Conservation (phyloP, 2,329 filamentous ascomycete genomes). For the Pseudogymnoascus sp. region DNA sequence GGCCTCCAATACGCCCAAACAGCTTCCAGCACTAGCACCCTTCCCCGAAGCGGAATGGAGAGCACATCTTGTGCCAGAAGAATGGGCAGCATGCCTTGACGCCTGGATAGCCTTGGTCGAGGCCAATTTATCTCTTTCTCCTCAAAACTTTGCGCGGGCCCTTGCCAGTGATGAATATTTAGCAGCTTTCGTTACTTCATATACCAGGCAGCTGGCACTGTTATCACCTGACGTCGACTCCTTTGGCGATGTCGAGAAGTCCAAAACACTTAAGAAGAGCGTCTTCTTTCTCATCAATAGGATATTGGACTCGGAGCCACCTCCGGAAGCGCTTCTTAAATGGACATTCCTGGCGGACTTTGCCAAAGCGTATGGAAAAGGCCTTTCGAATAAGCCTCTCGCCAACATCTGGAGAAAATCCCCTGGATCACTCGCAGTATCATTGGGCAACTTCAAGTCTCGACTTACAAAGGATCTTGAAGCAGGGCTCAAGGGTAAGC, state of each 20-base stretch:
- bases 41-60: constrained; percentile 66
- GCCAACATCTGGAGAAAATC: constrained; percentile 47
- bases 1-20: constrained; percentile 25
- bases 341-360: constrained; percentile 66
- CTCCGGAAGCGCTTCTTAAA: constrained; percentile 44
- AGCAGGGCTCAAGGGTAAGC: constrained; percentile 47
- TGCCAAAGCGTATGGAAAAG: constrained; percentile 55
- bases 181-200: constrained; percentile 57
- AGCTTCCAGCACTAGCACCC: constrained; percentile 66
- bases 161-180: constrained; percentile 53
- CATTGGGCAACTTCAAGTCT: constrained; percentile 53
- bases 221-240: constrained; percentile 19
- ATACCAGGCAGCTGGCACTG: constrained; percentile 49
- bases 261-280: constrained; percentile 49
- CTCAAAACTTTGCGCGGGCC: constrained; percentile 46
- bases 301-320: constrained; percentile 40
- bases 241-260: constrained; percentile 25
- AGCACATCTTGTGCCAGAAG: constrained; percentile 55
- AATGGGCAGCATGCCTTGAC: constrained; percentile 73
- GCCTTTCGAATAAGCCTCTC: constrained; percentile 45
- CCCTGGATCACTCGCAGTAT: constrained; percentile 43
- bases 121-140: constrained; percentile 54
- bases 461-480: constrained; percentile 57
- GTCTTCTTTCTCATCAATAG: constrained; percentile 59
- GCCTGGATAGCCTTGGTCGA: constrained; percentile 67